These are phyloP conservation scores for Paraglomus brasilianum DNA, from an alignment of 192 early-diverging fungal genomes.

Conservation along the genomic window DNA sequence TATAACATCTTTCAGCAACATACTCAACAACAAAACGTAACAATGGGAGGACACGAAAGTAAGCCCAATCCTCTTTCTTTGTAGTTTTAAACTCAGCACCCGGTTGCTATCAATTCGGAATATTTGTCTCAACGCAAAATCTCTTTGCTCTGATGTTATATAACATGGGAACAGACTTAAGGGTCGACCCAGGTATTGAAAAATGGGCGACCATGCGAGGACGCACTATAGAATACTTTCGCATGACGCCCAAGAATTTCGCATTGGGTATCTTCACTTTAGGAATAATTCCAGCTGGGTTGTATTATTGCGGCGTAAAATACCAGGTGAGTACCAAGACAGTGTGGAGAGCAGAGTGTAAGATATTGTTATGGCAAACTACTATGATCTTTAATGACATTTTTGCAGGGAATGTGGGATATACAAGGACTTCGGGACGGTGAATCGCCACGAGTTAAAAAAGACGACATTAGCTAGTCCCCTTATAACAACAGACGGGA, in stretches of 20 bases:
- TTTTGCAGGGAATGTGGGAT: neutral
- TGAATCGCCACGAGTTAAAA: neutral
- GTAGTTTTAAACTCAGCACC: too few species aligned
- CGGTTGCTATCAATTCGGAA: too few species aligned
- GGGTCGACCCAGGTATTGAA: conserved; percentile 11
- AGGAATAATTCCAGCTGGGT: neutral
- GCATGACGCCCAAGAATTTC: neutral
- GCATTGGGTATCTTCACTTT: neutral
- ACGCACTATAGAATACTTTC: neutral
- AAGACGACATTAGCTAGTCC: neutral
- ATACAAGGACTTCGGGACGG: neutral
- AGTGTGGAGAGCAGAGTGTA: neutral
- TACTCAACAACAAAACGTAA: too few species aligned
- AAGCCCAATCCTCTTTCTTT: too few species aligned
- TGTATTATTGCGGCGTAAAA: neutral
- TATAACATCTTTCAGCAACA: too few species aligned
- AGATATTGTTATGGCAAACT: neutral
- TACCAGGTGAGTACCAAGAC: neutral
- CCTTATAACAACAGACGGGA: neutral
- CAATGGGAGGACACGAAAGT: too few species aligned
- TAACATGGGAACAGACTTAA: neutral
- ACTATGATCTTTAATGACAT: neutral
- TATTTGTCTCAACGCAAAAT: too few species aligned
- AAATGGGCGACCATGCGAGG: neutral
- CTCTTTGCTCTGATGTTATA: neutral